Evolutionary conservation across 1,284 basidiomycete species (phyloP).

Genomic region (Cryptococcus hybrid): DNA sequence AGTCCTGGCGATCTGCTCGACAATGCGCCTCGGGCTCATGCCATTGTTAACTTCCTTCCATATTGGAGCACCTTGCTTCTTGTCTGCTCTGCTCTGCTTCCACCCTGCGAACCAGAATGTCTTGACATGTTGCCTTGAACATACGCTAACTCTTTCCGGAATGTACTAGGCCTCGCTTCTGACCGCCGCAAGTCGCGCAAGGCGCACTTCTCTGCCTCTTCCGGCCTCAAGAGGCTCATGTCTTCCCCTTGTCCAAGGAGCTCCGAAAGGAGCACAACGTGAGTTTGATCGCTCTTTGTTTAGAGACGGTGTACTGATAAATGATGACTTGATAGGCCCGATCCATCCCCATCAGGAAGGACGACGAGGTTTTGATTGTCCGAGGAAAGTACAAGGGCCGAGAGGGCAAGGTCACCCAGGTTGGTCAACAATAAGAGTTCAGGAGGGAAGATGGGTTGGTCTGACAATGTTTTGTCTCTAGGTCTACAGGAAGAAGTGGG

Average conservation of each 20-base stretch:
- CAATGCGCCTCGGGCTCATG: neutral
- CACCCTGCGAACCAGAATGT: too few relatives aligned
- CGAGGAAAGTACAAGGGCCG: conserved; percentile 96
- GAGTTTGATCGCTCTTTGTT: conserved; percentile 62
- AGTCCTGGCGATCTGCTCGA: neutral
- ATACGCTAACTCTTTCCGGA: too few relatives aligned
- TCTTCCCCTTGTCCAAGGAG: conserved; percentile 95
- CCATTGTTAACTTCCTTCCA: neutral
- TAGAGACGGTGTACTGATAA: conserved; percentile 12
- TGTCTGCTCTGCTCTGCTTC: too few relatives aligned
- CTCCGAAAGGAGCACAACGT: conserved; percentile 91
- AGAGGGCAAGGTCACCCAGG: conserved; percentile 93
- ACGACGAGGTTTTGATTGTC: conserved; percentile 97
- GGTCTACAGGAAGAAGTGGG: conserved; percentile 99
- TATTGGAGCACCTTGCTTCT: neutral
- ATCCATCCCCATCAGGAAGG: conserved; percentile 94
- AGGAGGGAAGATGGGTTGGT: too few relatives aligned
- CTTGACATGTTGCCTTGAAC: too few relatives aligned
- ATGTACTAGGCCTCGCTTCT: conserved; percentile 59
- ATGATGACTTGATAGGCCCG: conserved; percentile 61
- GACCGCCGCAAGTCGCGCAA: conserved; percentile 92
- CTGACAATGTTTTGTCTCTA: conserved; percentile 51
- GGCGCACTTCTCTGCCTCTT: conserved; percentile 92
- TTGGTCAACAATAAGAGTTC: too few relatives aligned
- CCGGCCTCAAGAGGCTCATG: conserved; percentile 94